Evolutionary conservation across 768 basidiomycete species (phyloP).

Genomic region (Russula olivacea): DNA sequence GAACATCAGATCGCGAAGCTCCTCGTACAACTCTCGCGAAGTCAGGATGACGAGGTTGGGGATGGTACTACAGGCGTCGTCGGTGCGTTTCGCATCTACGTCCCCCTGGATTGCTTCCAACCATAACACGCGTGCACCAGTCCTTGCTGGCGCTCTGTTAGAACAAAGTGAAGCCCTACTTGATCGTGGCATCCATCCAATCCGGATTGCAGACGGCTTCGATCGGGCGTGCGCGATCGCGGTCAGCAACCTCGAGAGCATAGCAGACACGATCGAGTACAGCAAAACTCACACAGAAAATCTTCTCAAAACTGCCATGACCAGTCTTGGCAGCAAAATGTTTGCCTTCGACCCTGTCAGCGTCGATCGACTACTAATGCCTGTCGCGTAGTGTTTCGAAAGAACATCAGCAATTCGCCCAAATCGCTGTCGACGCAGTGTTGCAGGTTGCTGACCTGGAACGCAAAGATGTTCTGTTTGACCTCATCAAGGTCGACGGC

Average conservation of each 20-base stretch:
- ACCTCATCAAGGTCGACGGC: slow-evolving; percentile 98
- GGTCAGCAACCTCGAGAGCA: slow-evolving; percentile 81
- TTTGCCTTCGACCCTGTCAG: slow-evolving; percentile 36
- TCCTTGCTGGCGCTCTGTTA: slow-evolving; percentile 94
- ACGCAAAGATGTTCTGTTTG: slow-evolving; percentile 91
- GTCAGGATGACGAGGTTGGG: slow-evolving; percentile 99
- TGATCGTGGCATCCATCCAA: slow-evolving; percentile 99
- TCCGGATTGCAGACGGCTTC: slow-evolving; percentile 98
- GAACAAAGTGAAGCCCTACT: slow-evolving; percentile 93
- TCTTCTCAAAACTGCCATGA: slow-evolving; percentile 91
- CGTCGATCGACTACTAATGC: neutral
- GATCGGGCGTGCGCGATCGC: slow-evolving; percentile 91
- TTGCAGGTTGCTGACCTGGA: slow-evolving; percentile 92
- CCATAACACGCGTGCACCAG: slow-evolving; percentile 30
- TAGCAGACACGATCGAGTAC: slow-evolving; percentile 87
- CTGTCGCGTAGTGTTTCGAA: slow-evolving; percentile 75
- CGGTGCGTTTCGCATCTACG: slow-evolving; percentile 51
- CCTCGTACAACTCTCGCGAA: slow-evolving; percentile 92
- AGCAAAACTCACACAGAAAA: slow-evolving; percentile 77
- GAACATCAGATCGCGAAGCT: slow-evolving; percentile 99
- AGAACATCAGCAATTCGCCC: slow-evolving; percentile 90
- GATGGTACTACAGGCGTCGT: slow-evolving; percentile 99
- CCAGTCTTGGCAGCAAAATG: slow-evolving; percentile 98
- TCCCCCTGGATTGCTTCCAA: neutral
- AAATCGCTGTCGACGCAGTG: slow-evolving; percentile 97